Evolutionary conservation across 176 grass and related monocot genomes (phyloP).

Genomic region (Calamus simplicifolius): DNA sequence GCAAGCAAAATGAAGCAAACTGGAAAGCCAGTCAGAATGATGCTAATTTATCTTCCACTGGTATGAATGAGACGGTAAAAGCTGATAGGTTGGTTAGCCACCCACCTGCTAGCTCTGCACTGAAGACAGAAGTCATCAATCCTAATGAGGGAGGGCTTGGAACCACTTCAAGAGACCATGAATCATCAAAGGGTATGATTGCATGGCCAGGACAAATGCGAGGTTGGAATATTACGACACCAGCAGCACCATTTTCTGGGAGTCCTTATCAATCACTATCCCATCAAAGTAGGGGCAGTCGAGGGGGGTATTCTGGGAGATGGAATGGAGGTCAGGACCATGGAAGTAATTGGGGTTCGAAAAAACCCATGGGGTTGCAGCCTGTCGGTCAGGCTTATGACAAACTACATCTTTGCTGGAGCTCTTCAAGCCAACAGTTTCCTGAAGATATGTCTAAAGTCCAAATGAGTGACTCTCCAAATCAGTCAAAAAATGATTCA

Average conservation of each 20-base stretch:
- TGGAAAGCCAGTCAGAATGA: background rate
- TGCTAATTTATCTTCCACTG: too few relatives aligned
- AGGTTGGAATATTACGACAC: background rate
- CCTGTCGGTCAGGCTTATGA: constrained; percentile 32
- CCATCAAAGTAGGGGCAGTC: too few relatives aligned
- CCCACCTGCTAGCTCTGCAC: background rate
- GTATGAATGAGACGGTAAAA: background rate
- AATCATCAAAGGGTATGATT: constrained; percentile 2
- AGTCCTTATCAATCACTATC: background rate
- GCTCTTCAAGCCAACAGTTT: constrained; percentile 35
- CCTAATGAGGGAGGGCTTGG: background rate
- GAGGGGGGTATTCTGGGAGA: background rate
- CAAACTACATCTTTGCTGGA: constrained; percentile 30
- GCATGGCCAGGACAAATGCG: background rate
- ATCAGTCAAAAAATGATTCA: constrained; percentile 32
- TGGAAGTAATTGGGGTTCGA: constrained; percentile 22
- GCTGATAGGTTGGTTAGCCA: background rate
- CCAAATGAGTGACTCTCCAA: constrained; percentile 17
- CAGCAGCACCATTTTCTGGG: constrained; percentile 17
- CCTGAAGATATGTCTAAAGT: constrained; percentile 29
- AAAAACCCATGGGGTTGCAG: constrained; percentile 30
- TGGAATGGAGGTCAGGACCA: constrained; percentile 18
- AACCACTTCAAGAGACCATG: background rate
- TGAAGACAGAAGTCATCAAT: background rate
- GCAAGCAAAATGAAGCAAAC: constrained; percentile 22